Evolutionary conservation across 176 grass and related monocot species (phyloP), one percentile per base, ranked within the genome.

Genomic region (Cenchrus americanus): DNA sequence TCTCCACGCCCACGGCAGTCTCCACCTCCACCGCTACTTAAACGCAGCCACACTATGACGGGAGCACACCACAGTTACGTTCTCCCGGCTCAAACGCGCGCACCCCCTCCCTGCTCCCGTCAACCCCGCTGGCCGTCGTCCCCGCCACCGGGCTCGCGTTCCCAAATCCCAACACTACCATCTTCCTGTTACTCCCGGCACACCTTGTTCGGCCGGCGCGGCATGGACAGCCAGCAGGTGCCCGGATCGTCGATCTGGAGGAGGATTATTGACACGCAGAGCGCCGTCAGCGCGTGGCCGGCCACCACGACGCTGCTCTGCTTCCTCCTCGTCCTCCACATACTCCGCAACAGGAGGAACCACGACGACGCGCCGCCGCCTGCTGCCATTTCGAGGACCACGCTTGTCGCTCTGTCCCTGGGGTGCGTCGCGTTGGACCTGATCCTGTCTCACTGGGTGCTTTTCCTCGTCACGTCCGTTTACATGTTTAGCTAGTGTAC

Each of bases 261-360:
- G 79, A 37, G 34, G 34, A 37, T 37, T 64, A 37, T 37, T 64
- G 77, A 80, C 46, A 3, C 68, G 21, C 80, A 96, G 77, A 79
- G 80, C 50, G n/a, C 58, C 61, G 73, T 87, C 69, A 55, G 89
- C 26, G 43, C 89, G 52, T 54, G 52, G 52, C 15, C 52, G 32
- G 54, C 69, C 21, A 93, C 90, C 76, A 65, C 90, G 18, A 93
- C 77, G 17, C 51, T 91, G 52, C 73, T 77, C 2, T 96, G 88
- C 66, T 5, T 91, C 66, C 85, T 90, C 82, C 37, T 75, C 61
- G 49, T 58, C 49, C 68, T 89, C 54, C 88, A 93, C 52, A 37
- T 37, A 37, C 34, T 37, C 34, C 67, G 80, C 66, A 43, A 34
- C 52, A 87, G 77, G 53, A 83, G 30, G 72, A 86, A 88, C 27